Evolutionary conservation across 2,329 filamentous ascomycete species (phyloP).

Genomic region (Xylaria polymorpha): DNA sequence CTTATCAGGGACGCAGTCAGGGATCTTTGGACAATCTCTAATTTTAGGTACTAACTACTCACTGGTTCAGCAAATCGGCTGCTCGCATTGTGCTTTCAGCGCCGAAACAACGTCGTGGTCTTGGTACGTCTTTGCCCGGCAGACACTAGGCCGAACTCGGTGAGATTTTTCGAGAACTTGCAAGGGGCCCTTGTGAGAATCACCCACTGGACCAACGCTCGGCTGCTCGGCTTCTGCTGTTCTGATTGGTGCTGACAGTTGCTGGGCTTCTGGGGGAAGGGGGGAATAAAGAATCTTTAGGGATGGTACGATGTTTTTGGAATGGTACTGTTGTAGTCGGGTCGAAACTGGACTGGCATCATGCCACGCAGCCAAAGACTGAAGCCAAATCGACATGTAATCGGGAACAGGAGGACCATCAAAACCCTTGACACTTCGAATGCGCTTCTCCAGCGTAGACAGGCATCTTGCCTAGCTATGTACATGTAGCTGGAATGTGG

Average conservation of each 20-base stretch:
- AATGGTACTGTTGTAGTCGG: constrained; percentile 25
- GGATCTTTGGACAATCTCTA: constrained; percentile 34
- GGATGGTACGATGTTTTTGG: constrained; percentile 24
- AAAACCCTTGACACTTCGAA: constrained; percentile 17
- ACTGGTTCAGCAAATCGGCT: constrained; percentile 37
- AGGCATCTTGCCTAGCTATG: constrained; percentile 5
- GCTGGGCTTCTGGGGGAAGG: not conserved
- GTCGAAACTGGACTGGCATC: constrained; percentile 27
- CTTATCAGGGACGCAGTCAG: constrained; percentile 24
- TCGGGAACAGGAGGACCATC: constrained; percentile 17
- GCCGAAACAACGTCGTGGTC: constrained; percentile 17
- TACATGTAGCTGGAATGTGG: not conserved
- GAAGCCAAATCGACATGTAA: constrained; percentile 5
- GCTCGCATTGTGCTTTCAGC: constrained; percentile 26
- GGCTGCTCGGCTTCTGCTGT: constrained; percentile 32
- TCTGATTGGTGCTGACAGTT: constrained; percentile 16
- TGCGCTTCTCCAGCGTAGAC: constrained; percentile 9
- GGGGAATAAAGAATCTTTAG: not conserved
- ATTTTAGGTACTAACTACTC: constrained; percentile 32
- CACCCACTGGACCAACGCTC: constrained; percentile 22
- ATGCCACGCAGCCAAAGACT: constrained; percentile 28
- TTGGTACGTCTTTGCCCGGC: constrained; percentile 9
- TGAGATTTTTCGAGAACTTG: constrained; percentile 39
- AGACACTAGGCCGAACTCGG: constrained; percentile 31
- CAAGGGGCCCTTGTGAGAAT: constrained; percentile 34